Evolutionary conservation across 345 rosid genomes (phyloP).

Genomic region (Euphorbia peplus): DNA sequence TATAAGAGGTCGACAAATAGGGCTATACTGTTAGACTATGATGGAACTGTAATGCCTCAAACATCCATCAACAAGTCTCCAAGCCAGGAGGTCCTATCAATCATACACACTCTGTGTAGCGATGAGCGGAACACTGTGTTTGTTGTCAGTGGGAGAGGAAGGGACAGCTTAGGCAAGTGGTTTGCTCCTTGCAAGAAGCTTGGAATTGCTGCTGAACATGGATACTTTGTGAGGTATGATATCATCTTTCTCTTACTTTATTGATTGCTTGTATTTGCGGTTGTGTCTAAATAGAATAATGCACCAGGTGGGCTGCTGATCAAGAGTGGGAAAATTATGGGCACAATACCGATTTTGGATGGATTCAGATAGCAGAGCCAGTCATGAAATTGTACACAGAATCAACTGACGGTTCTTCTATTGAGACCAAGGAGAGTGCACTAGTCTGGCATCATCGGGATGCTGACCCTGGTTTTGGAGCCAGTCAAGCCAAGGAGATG

Average conservation of each 20-base stretch:
- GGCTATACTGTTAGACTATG: conserved; percentile 65
- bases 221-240: conserved; percentile 57
- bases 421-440: conserved; percentile 69
- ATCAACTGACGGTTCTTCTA: conserved; percentile 67
- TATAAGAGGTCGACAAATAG: conserved; percentile 55
- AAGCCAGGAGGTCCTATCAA: conserved; percentile 46
- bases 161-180: conserved; percentile 61
- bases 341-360: conserved; percentile 54
- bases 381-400: conserved; percentile 70
- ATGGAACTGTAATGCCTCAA: conserved; percentile 73
- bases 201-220: conserved; percentile 75
- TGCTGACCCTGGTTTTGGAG: conserved; percentile 72
- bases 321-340: conserved; percentile 52
- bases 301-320: conserved; percentile 46
- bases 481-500: conserved; percentile 78
- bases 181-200: conserved; percentile 56
- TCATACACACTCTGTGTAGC: conserved; percentile 46
- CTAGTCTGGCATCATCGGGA: conserved; percentile 76
- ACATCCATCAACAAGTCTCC: conserved; percentile 63
- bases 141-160: conserved; percentile 71
- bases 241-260: neutral
- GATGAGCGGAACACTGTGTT: conserved; percentile 56
- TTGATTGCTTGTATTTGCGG: neutral
- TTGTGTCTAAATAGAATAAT: conserved; percentile 2
- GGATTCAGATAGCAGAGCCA: conserved; percentile 70